Evolutionary conservation across 108 stramenopile species (phyloP).

Genomic region (Nitzschia putrida): DNA sequence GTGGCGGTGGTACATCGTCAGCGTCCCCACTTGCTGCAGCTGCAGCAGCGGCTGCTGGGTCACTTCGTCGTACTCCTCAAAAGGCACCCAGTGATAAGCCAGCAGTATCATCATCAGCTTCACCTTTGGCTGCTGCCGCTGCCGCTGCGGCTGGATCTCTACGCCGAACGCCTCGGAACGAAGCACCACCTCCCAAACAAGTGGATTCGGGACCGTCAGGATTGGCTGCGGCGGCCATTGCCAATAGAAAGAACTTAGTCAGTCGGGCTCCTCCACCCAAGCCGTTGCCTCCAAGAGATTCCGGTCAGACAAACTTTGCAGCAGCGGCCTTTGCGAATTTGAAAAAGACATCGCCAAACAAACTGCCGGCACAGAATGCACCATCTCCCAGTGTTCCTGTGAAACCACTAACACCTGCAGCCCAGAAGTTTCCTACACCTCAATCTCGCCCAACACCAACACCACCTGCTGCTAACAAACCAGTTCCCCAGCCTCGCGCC

Average conservation of each 20-base stretch:
- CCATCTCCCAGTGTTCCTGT: not conserved
- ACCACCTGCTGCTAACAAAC: not conserved
- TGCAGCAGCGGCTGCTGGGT: slow-evolving; percentile 19
- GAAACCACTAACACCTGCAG: too few relatives aligned
- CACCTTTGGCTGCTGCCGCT: slow-evolving; percentile 14
- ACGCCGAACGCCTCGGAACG: not conserved
- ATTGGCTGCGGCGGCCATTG: slow-evolving; percentile 10
- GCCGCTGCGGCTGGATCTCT: slow-evolving; percentile 11
- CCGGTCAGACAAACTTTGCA: not conserved
- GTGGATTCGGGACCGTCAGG: slow-evolving; percentile 3
- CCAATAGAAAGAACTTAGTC: not conserved
- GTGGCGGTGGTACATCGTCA: not conserved
- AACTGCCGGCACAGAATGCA: not conserved
- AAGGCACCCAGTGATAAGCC: slow-evolving; percentile 2
- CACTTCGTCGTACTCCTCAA: not conserved
- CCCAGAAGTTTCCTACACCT: too few relatives aligned
- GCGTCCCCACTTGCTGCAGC: slow-evolving; percentile 16
- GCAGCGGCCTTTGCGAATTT: not conserved
- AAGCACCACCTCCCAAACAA: slow-evolving; percentile 9
- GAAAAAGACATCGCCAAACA: not conserved
- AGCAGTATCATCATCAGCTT: not conserved
- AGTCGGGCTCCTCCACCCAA: not conserved
- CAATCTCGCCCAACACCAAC: not conserved
- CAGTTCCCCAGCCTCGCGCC: not conserved
- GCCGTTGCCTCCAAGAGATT: not conserved